These are phyloP conservation scores for Suhomyces guaymorum DNA, from an alignment of 1,139 yeast genomes.

Conservation along the genomic window DNA sequence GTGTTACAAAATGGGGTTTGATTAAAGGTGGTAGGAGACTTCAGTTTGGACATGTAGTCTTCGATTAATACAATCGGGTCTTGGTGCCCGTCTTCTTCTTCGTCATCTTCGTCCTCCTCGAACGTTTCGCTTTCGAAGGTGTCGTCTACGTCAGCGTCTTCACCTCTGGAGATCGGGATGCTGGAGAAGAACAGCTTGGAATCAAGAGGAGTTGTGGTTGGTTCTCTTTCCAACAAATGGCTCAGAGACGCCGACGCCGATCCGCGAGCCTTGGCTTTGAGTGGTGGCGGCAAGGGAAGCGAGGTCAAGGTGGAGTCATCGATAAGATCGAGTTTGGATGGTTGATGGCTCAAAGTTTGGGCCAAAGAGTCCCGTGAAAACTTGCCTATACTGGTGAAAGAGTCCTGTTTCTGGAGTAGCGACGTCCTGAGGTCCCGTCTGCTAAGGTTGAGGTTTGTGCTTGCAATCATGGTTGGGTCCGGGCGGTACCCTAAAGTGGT, in stretches of 20 bases:
- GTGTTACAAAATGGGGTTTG: neutral
- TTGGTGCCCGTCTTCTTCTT: constrained; percentile 33
- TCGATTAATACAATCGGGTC: constrained; percentile 56
- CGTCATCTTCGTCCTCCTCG: constrained; percentile 18
- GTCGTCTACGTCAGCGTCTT: constrained; percentile 6
- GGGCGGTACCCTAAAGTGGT: constrained; percentile 7
- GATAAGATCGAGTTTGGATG: constrained; percentile 60
- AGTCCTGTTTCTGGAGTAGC: constrained; percentile 9
- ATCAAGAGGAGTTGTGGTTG: neutral
- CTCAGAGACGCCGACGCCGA: constrained; percentile 6
- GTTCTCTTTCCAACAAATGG: neutral
- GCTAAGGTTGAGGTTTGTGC: constrained; percentile 18
- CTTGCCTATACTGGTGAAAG: constrained; percentile 6
- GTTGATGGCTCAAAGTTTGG: constrained; percentile 22
- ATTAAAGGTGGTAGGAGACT: constrained; percentile 1
- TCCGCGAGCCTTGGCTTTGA: constrained; percentile 19
- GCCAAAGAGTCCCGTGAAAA: constrained; percentile 11
- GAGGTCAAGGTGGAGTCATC: constrained; percentile 66
- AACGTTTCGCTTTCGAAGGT: constrained; percentile 11
- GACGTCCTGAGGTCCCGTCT: constrained; percentile 7
- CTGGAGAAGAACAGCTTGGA: constrained; percentile 1
- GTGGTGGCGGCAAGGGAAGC: constrained; percentile 65
- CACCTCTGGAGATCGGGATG: neutral
- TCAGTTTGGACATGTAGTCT: constrained; percentile 39
- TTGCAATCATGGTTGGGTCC: constrained; percentile 16